A percentile compares a stretch with the other conserved stretches of the same genome.
phyloP scores from a whole-genome alignment of 148 eudicot genomes.

The Agrostemma githago region DNA sequence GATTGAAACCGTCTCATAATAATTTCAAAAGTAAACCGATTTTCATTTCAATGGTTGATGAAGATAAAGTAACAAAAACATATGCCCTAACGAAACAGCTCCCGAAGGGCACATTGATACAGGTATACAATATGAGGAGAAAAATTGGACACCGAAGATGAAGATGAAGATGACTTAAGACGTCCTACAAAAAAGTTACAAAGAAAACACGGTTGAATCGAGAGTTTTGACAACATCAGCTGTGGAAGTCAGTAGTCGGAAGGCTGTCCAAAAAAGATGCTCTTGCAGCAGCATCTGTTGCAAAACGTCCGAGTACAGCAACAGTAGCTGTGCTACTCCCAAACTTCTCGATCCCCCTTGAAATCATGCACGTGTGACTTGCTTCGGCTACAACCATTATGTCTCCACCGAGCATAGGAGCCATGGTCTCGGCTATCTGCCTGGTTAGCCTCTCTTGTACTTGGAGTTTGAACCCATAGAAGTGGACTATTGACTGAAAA shows the following conservation, averaged over 20 bases:
- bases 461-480: constrained; percentile 85
- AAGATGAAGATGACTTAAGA: not conserved
- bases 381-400: constrained; percentile 89
- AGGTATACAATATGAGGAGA: not conserved
- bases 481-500: constrained; percentile 71
- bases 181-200: constrained; percentile 9
- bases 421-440: constrained; percentile 79
- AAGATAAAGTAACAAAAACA: constrained; percentile 6
- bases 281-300: constrained; percentile 59
- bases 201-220: not conserved
- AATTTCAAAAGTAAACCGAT: no score
- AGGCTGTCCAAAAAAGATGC: constrained; percentile 60
- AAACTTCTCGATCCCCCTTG: constrained; percentile 86
- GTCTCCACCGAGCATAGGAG: constrained; percentile 66
- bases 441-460: constrained; percentile 93
- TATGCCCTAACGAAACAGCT: not conserved
- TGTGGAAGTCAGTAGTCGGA: constrained; percentile 30
- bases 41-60: not conserved
- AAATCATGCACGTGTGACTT: constrained; percentile 87
- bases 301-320: constrained; percentile 85
- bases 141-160: not conserved
- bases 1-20: no score
- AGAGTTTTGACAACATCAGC: constrained; percentile 8
- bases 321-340: constrained; percentile 84
- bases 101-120: constrained; percentile 18